Evolutionary conservation across 2,329 filamentous ascomycete species (phyloP).

Genomic region (Drechslerella coelobrocha): DNA sequence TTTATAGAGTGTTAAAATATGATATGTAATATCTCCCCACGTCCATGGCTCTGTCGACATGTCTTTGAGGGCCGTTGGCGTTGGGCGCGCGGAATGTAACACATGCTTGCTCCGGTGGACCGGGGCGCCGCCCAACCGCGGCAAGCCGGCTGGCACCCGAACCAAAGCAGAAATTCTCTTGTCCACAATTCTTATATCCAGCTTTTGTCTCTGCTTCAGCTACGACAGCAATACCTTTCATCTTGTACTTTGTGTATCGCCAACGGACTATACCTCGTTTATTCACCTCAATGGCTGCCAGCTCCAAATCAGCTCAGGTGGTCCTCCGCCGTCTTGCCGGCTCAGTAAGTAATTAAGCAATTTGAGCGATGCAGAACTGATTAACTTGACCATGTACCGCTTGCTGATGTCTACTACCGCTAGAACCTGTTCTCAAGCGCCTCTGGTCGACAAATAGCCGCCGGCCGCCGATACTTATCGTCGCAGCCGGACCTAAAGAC

Average conservation of each 20-base stretch:
- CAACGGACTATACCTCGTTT: too few relatives aligned
- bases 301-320: slow-evolving; percentile 33
- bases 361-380: too few relatives aligned
- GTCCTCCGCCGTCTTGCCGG: slow-evolving; percentile 26
- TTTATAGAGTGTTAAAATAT: not conserved
- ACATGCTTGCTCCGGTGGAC: not conserved
- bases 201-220: not conserved
- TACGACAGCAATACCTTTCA: not conserved
- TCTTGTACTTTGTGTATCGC: too few relatives aligned
- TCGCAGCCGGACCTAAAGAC: slow-evolving; percentile 89
- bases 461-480: slow-evolving; percentile 59
- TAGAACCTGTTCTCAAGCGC: slow-evolving; percentile 28
- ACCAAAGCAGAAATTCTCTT: slow-evolving; percentile 12
- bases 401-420: not conserved
- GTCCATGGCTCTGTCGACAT: too few relatives aligned
- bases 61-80: not conserved
- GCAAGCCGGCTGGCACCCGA: slow-evolving; percentile 33
- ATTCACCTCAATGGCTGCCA: slow-evolving; percentile 31
- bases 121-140: slow-evolving; percentile 28
- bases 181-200: not conserved
- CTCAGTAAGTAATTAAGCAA: slow-evolving; percentile 21
- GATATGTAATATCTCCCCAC: not conserved
- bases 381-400: not conserved
- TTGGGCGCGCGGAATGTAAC: not conserved
- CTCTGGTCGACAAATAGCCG: slow-evolving; percentile 4